Base-by-base conservation (phyloP, 2,329 filamentous ascomycete species). In the Alternaria sp. region DNA sequence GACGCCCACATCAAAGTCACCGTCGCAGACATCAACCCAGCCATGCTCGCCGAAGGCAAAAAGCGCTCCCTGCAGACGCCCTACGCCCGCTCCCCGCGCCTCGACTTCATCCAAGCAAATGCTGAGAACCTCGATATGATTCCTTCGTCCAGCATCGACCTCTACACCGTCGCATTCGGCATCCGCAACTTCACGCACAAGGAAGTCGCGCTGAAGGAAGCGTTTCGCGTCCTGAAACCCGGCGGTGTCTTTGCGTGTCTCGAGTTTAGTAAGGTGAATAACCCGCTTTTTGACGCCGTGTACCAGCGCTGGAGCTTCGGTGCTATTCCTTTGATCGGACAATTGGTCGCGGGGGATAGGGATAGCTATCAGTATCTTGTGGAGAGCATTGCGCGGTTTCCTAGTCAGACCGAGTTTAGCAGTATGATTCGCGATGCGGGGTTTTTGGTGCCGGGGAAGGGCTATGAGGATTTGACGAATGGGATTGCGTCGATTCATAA, bases 311-410 rank as follows among this genome's bases (percentile, higher is more conserved):
- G 96, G 93, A 97, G 92, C 61, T 99, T 99, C 77, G 85, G 88
- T 59, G 93, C 92, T 11, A 99, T 99, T 65, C 95, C 95, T 0
- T 78, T 99, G 67, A 97, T 99, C 72, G 96, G 95, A 3, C 94
- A 99, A 80, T 75, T 99, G 60, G 93, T 99, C 14, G 94, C 95
- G 2, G 92, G 92, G 6, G 96, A 99, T 76, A 84, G 94, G 56
- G 94, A 96, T 73, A 97, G 92, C 76, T 99, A 99, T 79, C 95
- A 99, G 83, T 99, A 99, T 79, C 84, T 99, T 9, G 95, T 99
- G 9, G 95, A 99, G 84, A 97, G 93, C 78, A 99, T 99, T 77
- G 93, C 97, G 80, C 83, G 86, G 46, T 98, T 98, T 76, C 96
- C 95, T 0, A 89, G 83, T 67, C 96, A 99, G 81, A 84, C 88